Evolutionary conservation across 2,329 filamentous ascomycete species (phyloP), one percentile per base, ranked within the genome.

Genomic region (Curvularia sp.): DNA sequence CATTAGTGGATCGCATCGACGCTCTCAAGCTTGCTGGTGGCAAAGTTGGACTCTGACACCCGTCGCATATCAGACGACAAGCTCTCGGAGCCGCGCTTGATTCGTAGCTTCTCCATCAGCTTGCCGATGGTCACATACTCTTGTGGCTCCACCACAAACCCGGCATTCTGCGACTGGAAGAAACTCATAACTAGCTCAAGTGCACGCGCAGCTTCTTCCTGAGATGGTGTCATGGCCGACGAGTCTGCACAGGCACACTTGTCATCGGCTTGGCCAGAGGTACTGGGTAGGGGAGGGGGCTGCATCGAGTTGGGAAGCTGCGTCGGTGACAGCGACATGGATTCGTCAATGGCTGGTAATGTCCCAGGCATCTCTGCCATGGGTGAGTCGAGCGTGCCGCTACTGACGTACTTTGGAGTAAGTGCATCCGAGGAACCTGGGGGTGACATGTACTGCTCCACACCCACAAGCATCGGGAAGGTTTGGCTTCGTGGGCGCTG

Each of bases 401-500:
- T 78, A 30, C 77, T 74, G 5, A 79, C 69, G 61, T 82, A 82
- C 71, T 87, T 86, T 19, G 84, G 81, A n/a, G 82, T 84, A 21
- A 83, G 70, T 15, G 82, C 79, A 45, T 87, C 85, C n/a, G 81
- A 80, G 1, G 80, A 79, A 46, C 81, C 77, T 32, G 80, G 70
- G 25, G 81, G 80, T 34, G 82, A 81, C 61, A 85, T 80, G 67
- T 84, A 84, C 28, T 85, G 81, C 64, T 88, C 88, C 43, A 89
- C 81, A 46, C 87, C 87, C 41, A 72, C 59, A 9, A 92, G 80
- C 43, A 89, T 87, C 1, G 93, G 92, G 63, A 96, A 93, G 0
- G 92, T 96, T 76, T 96, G 92, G 74, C 91, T 95, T 70, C 92
- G 85, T n/a, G 91, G 91, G 55, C 92, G 85, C 68, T 90, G 89